Conservation (phyloP, 345 rosid species). For the Balakata baccata region DNA sequence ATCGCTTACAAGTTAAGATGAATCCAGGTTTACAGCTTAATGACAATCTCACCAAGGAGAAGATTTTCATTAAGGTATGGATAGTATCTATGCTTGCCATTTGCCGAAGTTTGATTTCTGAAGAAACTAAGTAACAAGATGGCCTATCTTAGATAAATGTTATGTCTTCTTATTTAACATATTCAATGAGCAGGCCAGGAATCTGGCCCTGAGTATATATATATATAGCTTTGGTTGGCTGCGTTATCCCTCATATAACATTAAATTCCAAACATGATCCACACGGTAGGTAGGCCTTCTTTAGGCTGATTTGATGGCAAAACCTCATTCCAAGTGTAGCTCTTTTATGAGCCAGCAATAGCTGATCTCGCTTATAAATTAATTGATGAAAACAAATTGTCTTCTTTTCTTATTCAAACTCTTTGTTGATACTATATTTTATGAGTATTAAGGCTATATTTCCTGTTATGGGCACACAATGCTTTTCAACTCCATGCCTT, state of each 20-base stretch:
- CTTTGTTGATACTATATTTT: too few relatives aligned
- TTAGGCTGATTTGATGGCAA: not conserved
- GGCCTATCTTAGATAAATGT: not conserved
- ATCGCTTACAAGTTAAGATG: constrained; percentile 27
- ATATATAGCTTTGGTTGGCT: not conserved
- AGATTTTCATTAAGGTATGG: constrained; percentile 62
- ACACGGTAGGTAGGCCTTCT: not conserved
- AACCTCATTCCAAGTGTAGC: too few relatives aligned
- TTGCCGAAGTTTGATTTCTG: too few relatives aligned
- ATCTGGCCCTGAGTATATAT: not conserved
- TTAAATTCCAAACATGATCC: not conserved
- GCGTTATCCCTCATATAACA: not conserved
- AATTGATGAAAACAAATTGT: too few relatives aligned
- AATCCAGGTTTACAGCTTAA: constrained; percentile 59
- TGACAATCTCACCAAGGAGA: constrained; percentile 33
- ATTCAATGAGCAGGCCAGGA: not conserved
- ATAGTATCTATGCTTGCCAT: not conserved
- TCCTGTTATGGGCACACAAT: too few relatives aligned
- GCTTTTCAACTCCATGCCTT: not conserved
- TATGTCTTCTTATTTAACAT: not conserved
- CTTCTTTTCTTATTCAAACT: too few relatives aligned
- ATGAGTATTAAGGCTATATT: too few relatives aligned
- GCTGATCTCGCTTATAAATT: too few relatives aligned
- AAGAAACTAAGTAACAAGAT: not conserved
- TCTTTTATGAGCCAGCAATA: too few relatives aligned